Evolutionary conservation across 2,329 filamentous ascomycete species (phyloP).

Genomic region (Penicillium occitanis): DNA sequence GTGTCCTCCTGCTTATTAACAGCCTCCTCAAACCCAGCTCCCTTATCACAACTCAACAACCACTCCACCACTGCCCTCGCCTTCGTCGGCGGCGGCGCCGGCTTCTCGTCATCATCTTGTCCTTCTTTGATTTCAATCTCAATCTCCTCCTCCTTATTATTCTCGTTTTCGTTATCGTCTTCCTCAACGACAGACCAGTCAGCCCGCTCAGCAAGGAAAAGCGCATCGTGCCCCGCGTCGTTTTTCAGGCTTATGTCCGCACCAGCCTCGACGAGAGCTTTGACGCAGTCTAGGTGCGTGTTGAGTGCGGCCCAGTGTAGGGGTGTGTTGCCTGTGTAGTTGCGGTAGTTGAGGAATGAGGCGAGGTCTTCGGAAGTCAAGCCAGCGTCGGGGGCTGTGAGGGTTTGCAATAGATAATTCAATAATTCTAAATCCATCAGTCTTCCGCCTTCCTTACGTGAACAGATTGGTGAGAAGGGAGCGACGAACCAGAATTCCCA

Average conservation of each 20-base stretch:
- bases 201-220: constrained; percentile 71
- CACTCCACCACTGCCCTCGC: constrained; percentile 45
- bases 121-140: constrained; percentile 23
- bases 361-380: constrained; percentile 24
- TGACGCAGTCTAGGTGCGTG: constrained; percentile 78
- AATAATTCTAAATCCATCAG: constrained; percentile 44
- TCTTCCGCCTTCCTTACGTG: background rate
- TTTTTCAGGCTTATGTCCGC: constrained; percentile 79
- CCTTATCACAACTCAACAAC: constrained; percentile 41
- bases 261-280: constrained; percentile 71
- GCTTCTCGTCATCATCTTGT: constrained; percentile 4
- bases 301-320: constrained; percentile 93
- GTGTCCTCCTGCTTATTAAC: constrained; percentile 24
- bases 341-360: constrained; percentile 55
- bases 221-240: constrained; percentile 75
- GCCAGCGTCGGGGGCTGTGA: background rate
- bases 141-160: constrained; percentile 22
- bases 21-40: constrained; percentile 33
- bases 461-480: background rate
- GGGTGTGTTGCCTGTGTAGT: constrained; percentile 82
- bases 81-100: constrained; percentile 30
- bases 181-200: constrained; percentile 59
- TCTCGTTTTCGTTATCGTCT: constrained; percentile 20
- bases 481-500: constrained; percentile 69
- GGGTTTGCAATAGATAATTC: constrained; percentile 44